Percentiles rank a stretch among this genome's conserved stretches.
Evolutionary conservation across 2,329 filamentous ascomycete genomes (phyloP).

Genomic region (Pseudogymnoascus sp.): DNA sequence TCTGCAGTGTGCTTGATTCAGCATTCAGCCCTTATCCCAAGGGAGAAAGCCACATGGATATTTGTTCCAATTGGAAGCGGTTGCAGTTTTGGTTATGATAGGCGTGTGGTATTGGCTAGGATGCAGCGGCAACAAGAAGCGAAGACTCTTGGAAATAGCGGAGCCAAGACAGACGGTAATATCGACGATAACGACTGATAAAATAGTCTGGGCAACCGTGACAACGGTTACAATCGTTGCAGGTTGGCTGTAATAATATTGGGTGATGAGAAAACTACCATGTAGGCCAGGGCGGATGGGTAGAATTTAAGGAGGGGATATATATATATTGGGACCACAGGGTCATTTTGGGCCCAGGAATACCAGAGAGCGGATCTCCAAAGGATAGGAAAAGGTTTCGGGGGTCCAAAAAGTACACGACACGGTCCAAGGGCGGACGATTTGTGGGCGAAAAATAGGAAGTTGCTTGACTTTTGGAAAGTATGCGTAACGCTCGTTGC

Average conservation of each 20-base stretch:
- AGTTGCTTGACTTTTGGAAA: not conserved
- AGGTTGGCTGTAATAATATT: not conserved
- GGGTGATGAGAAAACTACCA: not conserved
- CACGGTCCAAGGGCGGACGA: not conserved
- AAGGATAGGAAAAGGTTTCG: not conserved
- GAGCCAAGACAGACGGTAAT: not conserved
- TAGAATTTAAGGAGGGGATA: not conserved
- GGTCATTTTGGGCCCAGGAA: not conserved
- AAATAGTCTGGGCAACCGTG: not conserved
- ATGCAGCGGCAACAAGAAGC: not conserved
- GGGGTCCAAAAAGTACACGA: not conserved
- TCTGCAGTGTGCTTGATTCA: not conserved
- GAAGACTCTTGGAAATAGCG: not conserved
- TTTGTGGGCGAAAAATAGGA: not conserved
- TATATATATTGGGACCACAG: not conserved
- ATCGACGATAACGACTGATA: not conserved
- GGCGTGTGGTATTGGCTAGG: not conserved
- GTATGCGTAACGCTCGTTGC: not conserved
- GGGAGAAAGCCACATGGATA: not conserved
- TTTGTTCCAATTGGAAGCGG: not conserved
- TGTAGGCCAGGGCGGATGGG: not conserved
- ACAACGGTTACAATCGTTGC: not conserved
- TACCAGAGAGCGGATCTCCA: not conserved
- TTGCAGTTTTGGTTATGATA: not conserved
- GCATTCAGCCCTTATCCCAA: not conserved